Evolutionary conservation across 2,329 filamentous ascomycete species (phyloP), one percentile per base, ranked within the genome.

Genomic region (Colletotrichum navitas): DNA sequence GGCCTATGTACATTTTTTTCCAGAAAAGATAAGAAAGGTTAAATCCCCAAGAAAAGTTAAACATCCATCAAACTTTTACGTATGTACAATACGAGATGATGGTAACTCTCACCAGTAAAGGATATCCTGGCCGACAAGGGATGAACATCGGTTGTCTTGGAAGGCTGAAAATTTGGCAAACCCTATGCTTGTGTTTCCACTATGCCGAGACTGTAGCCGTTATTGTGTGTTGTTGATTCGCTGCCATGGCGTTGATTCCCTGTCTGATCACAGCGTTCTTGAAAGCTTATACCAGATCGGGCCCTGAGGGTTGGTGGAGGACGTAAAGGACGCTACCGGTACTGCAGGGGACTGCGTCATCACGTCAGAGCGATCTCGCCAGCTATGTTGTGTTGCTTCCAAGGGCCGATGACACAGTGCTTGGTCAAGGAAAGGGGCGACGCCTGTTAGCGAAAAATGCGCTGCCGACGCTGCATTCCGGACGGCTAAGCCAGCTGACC

Each of bases 271-370:
- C 36, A 29, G 60, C 32, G n/a, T n/a, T 26, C 21, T 32, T 36
- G 65, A 64, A 41, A 51, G 24, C 65, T 68, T 47, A 63, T 51
- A 68, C 68, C 29, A 36, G 60, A 47, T 64, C 59, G 45, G 41
- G 68, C 45, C 36, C 68, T 54, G 52, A 63, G n/a, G 32, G 58
- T 26, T 45, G 52, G 58, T 59, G 68, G 65, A 68, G 51, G 51
- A 64, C 43, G 26, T 32, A 64, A 55, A 67, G 21, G 59, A 61
- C 68, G 60, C 68, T 69, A 73, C 64, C 64, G 60, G 64, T 72
- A 72, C 64, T 73, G 64, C 69, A 73, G 64, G 68, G 72, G 62
- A 72, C 72, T 66, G 51, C 59, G 14, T 59, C 52, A 68, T 55
- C 68, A 47, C 41, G 60, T 47, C 66, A 70, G 66, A 63, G 54